A percentile compares a stretch with the other conserved stretches of the same genome.
Evolutionary conservation across 1,284 basidiomycete species (phyloP).

Genomic region (Blastosporella zonata): DNA sequence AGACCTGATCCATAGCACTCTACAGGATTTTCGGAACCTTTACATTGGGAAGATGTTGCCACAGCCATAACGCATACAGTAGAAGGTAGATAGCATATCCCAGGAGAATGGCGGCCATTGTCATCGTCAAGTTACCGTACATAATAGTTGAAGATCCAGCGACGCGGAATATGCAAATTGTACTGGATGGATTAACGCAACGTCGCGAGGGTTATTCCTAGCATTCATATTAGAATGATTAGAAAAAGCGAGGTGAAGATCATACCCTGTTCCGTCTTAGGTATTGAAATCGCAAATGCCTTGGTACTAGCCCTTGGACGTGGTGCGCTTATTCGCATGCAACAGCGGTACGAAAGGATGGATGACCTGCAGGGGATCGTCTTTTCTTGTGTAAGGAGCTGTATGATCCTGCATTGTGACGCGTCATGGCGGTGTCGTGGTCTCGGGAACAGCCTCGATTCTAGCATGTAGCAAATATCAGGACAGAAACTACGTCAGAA

Average conservation of each 20-base stretch:
- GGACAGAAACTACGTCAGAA: conserved; percentile 44
- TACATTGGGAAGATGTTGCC: too few species aligned
- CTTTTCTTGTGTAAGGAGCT: conserved; percentile 15
- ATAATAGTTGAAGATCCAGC: conserved; percentile 85
- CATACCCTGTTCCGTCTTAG: conserved; percentile 52
- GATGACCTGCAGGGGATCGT: conserved; percentile 36
- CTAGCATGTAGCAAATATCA: conserved; percentile 49
- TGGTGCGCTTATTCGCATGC: conserved; percentile 61
- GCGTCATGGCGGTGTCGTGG: conserved; percentile 48
- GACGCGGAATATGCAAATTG: conserved; percentile 73
- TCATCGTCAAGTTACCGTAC: too few species aligned
- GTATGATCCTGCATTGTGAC: conserved; percentile 35
- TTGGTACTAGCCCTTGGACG: conserved; percentile 79
- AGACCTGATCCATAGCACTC: too few species aligned
- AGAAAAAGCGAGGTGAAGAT: conserved; percentile 1
- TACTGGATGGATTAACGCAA: conserved; percentile 88
- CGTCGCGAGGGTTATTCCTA: conserved; percentile 83
- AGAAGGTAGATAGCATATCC: too few species aligned
- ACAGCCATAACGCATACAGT: too few species aligned
- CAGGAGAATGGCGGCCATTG: too few species aligned
- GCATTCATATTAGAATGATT: neutral
- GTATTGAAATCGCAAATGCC: conserved; percentile 67
- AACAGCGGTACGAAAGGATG: conserved; percentile 49
- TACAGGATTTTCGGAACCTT: too few species aligned
- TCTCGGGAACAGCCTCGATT: conserved; percentile 30